Conservation (phyloP, 257 asterid genomes). For the Solanum pimpinellifolium region DNA sequence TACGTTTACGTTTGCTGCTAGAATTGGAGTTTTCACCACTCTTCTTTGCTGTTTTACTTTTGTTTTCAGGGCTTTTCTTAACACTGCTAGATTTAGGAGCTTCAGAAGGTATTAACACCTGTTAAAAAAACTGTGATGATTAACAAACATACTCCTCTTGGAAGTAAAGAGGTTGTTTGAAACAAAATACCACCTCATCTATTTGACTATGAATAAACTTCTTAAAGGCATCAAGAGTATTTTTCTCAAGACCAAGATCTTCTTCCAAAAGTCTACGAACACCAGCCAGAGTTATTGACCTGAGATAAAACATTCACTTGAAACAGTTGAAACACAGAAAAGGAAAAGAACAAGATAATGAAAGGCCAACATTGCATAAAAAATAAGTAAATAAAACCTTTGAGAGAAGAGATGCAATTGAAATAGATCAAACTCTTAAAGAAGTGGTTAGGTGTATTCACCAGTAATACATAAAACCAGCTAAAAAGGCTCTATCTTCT, state of each 20-base stretch:
- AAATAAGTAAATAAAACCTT: not conserved
- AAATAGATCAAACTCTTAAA: not conserved
- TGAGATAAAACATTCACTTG: slow-evolving; percentile 14
- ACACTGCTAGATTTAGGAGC: slow-evolving; percentile 28
- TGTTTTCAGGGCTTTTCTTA: slow-evolving; percentile 28
- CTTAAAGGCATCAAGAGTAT: slow-evolving; percentile 66
- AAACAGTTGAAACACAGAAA: not conserved
- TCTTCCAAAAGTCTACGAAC: slow-evolving; percentile 86
- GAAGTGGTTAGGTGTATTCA: not conserved
- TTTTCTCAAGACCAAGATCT: slow-evolving; percentile 68
- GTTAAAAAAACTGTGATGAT: not conserved
- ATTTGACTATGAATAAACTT: slow-evolving; percentile 46
- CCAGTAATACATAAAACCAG: not conserved
- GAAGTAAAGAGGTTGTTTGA: not conserved
- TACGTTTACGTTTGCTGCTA: slow-evolving; percentile 27
- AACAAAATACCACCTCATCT: slow-evolving; percentile 44
- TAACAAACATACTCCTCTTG: not conserved
- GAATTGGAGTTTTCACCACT: slow-evolving; percentile 25
- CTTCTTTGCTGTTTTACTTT: slow-evolving; percentile 20
- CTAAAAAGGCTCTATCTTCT: not conserved
- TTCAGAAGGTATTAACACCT: slow-evolving; percentile 45
- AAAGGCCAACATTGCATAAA: not conserved
- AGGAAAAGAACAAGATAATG: not conserved
- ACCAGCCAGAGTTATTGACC: slow-evolving; percentile 62
- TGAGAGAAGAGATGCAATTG: not conserved